Evolutionary conservation across 768 basidiomycete species (phyloP).

Genomic region (Rhizopogon salebrosus): DNA sequence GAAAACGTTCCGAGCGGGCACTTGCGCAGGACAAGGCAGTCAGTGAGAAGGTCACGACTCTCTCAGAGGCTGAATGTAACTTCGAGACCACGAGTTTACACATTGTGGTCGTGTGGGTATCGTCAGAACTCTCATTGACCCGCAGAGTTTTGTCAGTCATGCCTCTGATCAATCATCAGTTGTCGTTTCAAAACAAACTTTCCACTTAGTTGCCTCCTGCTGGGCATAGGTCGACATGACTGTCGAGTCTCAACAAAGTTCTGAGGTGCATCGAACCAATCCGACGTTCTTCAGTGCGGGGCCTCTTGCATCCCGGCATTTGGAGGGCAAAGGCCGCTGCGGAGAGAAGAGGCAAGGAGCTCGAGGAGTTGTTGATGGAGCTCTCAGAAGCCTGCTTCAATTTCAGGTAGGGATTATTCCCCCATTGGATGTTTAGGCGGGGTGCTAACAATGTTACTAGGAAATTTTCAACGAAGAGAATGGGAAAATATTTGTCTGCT

Average conservation of each 20-base stretch:
- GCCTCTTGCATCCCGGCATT: slow-evolving; percentile 77
- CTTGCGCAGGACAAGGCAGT: slow-evolving; percentile 51
- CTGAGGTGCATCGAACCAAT: slow-evolving; percentile 73
- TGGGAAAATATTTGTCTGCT: slow-evolving; percentile 29
- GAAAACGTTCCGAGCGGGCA: slow-evolving; percentile 48
- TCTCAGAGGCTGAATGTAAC: slow-evolving; percentile 50
- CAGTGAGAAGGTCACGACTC: slow-evolving; percentile 55
- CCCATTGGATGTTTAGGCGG: background rate
- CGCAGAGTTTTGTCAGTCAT: slow-evolving; percentile 67
- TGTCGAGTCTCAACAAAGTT: slow-evolving; percentile 67
- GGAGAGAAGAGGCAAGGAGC: slow-evolving; percentile 58
- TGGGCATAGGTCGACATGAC: slow-evolving; percentile 49
- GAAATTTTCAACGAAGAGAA: slow-evolving; percentile 92
- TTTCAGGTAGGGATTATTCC: slow-evolving; percentile 50
- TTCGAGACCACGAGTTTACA: slow-evolving; percentile 60
- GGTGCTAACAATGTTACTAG: slow-evolving; percentile 25
- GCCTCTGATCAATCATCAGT: slow-evolving; percentile 2
- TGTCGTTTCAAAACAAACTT: slow-evolving; percentile 12
- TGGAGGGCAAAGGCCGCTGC: slow-evolving; percentile 69
- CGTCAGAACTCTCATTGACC: background rate
- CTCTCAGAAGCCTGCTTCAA: slow-evolving; percentile 69
- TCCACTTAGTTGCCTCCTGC: slow-evolving; percentile 51
- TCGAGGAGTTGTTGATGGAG: slow-evolving; percentile 73
- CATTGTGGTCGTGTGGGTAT: background rate
- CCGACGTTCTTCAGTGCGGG: slow-evolving; percentile 69